Percentiles rank a stretch among this genome's conserved stretches.
Evolutionary conservation across 2,329 filamentous ascomycete species (phyloP).

Genomic region (Trichoderma koningii): DNA sequence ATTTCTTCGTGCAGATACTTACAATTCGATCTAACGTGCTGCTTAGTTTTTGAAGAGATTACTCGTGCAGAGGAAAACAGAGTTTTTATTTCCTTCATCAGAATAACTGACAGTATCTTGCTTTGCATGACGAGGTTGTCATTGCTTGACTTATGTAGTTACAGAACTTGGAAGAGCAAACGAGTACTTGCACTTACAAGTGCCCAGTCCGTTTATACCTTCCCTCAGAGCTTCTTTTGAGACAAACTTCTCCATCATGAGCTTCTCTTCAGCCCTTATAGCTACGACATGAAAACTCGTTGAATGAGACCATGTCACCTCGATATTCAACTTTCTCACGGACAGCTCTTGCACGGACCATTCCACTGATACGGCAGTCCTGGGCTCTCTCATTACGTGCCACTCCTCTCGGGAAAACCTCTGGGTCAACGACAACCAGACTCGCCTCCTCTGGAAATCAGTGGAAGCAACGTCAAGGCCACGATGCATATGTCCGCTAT

Average conservation of each 20-base stretch:
- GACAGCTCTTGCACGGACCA: background rate
- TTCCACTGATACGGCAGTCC: background rate
- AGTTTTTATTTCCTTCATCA: no score
- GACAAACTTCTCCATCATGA: background rate
- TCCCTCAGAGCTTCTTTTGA: background rate
- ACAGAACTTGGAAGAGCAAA: background rate
- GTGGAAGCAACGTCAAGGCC: slow-evolving; percentile 80
- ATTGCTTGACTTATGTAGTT: no score
- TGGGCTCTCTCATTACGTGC: background rate
- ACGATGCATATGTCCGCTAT: slow-evolving; percentile 70
- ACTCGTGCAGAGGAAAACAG: no score
- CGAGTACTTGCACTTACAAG: background rate
- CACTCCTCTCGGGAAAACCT: background rate
- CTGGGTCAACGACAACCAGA: background rate
- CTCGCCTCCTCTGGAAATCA: slow-evolving; percentile 62
- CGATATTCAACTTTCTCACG: background rate
- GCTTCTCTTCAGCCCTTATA: background rate
- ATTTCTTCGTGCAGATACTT: no score
- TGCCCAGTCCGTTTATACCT: background rate
- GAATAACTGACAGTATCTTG: no score
- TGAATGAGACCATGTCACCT: slow-evolving; percentile 12
- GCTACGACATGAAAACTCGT: background rate
- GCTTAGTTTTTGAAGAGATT: no score
- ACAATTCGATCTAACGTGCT: no score
- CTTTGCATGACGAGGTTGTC: no score